These are phyloP conservation scores for Cudoniella acicularis DNA, from an alignment of 495 filamentous ascomycete genomes.

Conservation along the genomic window DNA sequence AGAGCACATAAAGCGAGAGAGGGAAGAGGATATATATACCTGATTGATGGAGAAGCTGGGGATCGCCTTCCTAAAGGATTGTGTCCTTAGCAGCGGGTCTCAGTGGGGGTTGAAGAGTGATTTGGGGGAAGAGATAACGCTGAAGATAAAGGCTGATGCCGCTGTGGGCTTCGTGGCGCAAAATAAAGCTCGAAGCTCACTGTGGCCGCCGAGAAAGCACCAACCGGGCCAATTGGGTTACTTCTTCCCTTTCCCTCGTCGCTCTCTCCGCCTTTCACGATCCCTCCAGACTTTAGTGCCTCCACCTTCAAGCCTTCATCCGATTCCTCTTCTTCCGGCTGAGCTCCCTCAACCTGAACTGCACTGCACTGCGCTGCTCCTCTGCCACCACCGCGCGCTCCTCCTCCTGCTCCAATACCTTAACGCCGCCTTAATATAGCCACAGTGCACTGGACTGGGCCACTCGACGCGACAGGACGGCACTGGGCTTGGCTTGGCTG, in stretches of 20 bases:
- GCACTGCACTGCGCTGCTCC: neutral
- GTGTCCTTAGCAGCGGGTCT: neutral
- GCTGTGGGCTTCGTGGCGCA: neutral
- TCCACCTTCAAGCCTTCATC: neutral
- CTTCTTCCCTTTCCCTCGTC: neutral
- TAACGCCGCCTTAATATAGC: neutral
- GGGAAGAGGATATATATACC: no score
- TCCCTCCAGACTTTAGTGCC: neutral
- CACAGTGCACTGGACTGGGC: neutral
- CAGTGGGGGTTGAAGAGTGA: neutral
- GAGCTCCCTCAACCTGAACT: neutral
- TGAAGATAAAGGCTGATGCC: neutral
- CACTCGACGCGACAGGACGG: neutral
- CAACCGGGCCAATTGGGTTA: neutral
- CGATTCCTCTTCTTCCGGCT: neutral
- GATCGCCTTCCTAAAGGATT: neutral
- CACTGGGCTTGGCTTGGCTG: neutral
- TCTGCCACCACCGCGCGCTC: neutral
- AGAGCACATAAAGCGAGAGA: neutral
- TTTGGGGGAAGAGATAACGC: neutral
- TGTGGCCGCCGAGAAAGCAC: neutral
- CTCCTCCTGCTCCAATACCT: neutral
- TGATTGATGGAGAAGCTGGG: neutral
- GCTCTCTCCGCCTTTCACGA: neutral
- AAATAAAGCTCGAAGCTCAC: neutral